Evolutionary conservation across 2,329 filamentous ascomycete genomes (phyloP), one percentile per base, ranked within the genome.

Genomic region (Mycogone perniciosa): DNA sequence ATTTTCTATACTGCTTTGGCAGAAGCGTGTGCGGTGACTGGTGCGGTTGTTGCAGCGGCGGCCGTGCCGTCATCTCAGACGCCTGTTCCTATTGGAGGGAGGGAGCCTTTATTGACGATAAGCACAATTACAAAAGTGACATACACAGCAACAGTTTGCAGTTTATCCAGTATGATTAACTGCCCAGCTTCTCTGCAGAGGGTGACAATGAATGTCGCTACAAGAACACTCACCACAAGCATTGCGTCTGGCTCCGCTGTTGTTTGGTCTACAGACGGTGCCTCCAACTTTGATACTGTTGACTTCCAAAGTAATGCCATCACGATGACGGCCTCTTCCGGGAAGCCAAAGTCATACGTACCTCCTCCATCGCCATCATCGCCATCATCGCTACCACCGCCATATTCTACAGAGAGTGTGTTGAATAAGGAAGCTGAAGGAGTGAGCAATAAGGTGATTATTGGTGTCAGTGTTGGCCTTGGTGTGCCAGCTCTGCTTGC

Each of bases 1-100:
- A 66, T 83, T 38, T 82, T 71, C 56, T 79, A 73, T 56, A 82
- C 78, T 0, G 76, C 73, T 0, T 56, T 81, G 0, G 67, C 67
- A 0, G 65, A 70, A 29, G 63, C 62, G 2, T 81, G 77, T 56
- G 71, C 68, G 0, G 56, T 62, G 3, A 59, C 60, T 5, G 42
- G 41, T 11, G 46, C 10, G 1, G 13, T 20, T 4, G 26, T 11
- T 10, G 8, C 43, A 4, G 60, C 60, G 4, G 62, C 60, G 5
- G 31, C 63, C 2, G 53, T 62, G 1, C 34, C 61, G 0, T 53
- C 63, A 0, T 45, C 60, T 0, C 46, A 56, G 0, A 61, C 63
- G 7, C 35, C 13, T 0, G 54, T 50, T 26, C 44, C 7, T 1
- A 45, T 51, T 0, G 55, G 58, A 1, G 56, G 50, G 4, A 59